Base-by-base conservation (phyloP, 768 basidiomycete species). In the Tricholoma bakamatsutake region DNA sequence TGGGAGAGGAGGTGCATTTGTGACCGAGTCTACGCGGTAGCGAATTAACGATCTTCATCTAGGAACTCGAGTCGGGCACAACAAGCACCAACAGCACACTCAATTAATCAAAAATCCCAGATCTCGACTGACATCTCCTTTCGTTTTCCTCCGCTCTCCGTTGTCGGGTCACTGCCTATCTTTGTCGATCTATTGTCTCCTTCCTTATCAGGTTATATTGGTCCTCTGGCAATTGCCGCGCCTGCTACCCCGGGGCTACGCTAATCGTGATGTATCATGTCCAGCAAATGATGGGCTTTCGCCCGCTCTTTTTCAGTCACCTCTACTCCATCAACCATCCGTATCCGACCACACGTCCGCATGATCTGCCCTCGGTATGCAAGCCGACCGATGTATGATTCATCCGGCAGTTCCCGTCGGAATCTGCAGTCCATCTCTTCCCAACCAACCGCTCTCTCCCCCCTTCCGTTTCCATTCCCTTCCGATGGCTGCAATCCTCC, bases 281-380 rank as follows among this genome's bases (percentile, higher is more conserved):
- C 71, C 61, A 93, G 71, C 65, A 97, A 67, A 64, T 80, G 74
- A 70, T 80, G 77, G 57, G 89, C 91, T 77, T 95, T 97, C 59
- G 74, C 75, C 74, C 87, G 80, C 80, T 98, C 94, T 78, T 90
- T 91, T 66, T 79, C 81, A 69, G 80, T 80, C 64, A 96, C 82
- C 57, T 78, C 78, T 65, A 98, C 83, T 54, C 96, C 96, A 73
- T 99, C 96, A 65, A 99, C 71, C 76, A 85, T 71, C 64, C 78
- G 74, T 61, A 98, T 71, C 33, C 76, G 69, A 28, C 73, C 67
- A 66, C 90, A 92, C 31, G 81, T 83, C 24, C 83, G 73, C 89
- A 95, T 93, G 47, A 96, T 76, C 54, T 94, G 75, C 39, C 93
- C 93, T 45, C 96, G 86, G 72, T 98, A 98, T 45, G 84, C 89